These are phyloP conservation scores for Apiotrichum laibachii DNA, from an alignment of 1,284 basidiomycete species.

Conservation along the genomic window DNA sequence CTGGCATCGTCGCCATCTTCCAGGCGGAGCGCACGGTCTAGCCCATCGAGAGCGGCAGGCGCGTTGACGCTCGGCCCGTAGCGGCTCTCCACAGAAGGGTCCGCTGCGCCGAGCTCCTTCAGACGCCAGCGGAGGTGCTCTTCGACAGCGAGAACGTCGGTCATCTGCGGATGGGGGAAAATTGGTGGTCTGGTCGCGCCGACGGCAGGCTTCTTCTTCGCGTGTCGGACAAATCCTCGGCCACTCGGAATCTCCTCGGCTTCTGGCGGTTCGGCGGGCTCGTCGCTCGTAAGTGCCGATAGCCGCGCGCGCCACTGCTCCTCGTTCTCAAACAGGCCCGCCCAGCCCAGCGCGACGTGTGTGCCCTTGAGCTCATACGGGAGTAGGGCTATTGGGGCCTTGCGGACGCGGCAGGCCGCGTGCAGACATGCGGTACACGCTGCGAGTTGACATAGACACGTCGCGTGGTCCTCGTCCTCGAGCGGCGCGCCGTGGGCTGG, in stretches of 20 bases:
- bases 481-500: slow-evolving; percentile 18
- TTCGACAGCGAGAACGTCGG: slow-evolving; percentile 51
- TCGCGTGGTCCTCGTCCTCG: slow-evolving; percentile 38
- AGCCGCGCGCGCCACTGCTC: slow-evolving; percentile 29
- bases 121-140: slow-evolving; percentile 50
- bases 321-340: slow-evolving; percentile 35
- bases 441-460: slow-evolving; percentile 45
- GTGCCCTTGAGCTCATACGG: slow-evolving; percentile 33
- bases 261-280: slow-evolving; percentile 2
- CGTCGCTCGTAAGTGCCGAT: neutral
- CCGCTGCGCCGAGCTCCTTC: slow-evolving; percentile 49
- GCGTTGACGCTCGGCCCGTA: slow-evolving; percentile 45
- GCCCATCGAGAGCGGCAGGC: slow-evolving; percentile 39
- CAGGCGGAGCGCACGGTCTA: slow-evolving; percentile 28
- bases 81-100: slow-evolving; percentile 43
- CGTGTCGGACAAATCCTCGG: slow-evolving; percentile 40
- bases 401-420: slow-evolving; percentile 26
- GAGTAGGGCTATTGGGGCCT: slow-evolving; percentile 37
- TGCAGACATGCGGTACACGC: slow-evolving; percentile 40
- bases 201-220: slow-evolving; percentile 18
- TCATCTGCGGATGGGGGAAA: slow-evolving; percentile 52
- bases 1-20: slow-evolving; percentile 24
- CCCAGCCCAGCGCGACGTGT: slow-evolving; percentile 31
- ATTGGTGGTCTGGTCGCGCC: slow-evolving; percentile 23
- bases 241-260: slow-evolving; percentile 29